A percentile compares a stretch with the other conserved stretches of the same genome.
These are phyloP conservation scores for Pythium folliculosum DNA, from an alignment of 352 stramenopile species.

Conservation along the genomic window DNA sequence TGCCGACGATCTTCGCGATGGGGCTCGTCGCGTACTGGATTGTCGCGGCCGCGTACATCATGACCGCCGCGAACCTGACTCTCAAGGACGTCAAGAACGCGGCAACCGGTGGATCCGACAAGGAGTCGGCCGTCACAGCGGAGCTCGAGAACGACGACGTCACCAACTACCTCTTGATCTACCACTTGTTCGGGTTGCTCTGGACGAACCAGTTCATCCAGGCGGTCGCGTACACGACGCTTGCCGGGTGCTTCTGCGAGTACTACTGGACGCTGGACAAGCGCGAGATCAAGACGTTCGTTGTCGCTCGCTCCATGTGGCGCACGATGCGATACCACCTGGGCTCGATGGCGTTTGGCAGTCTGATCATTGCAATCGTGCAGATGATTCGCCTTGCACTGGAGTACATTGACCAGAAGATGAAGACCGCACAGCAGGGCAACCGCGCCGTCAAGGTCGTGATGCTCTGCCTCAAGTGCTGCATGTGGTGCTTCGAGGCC, in stretches of 20 bases:
- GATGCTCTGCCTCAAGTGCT: constrained; percentile 89
- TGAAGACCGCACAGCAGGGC: constrained; percentile 57
- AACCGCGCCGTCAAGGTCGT: constrained; percentile 72
- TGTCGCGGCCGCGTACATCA: constrained; percentile 76
- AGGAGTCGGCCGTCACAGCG: constrained; percentile 32
- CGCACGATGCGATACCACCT: constrained; percentile 77
- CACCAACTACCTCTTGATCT: constrained; percentile 80
- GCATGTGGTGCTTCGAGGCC: constrained; percentile 88
- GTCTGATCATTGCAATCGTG: constrained; percentile 85
- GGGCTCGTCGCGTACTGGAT: constrained; percentile 77
- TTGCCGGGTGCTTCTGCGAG: constrained; percentile 78
- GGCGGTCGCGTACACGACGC: constrained; percentile 67
- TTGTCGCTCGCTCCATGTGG: constrained; percentile 61
- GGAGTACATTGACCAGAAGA: constrained; percentile 84
- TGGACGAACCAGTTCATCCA: constrained; percentile 90
- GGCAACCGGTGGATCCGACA: constrained; percentile 27
- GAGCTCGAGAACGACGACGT: constrained; percentile 60
- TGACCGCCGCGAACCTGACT: constrained; percentile 59
- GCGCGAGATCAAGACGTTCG: constrained; percentile 44
- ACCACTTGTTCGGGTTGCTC: constrained; percentile 81
- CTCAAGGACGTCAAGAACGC: constrained; percentile 46
- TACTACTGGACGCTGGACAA: constrained; percentile 91
- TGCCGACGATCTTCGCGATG: constrained; percentile 69
- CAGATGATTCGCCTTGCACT: constrained; percentile 73
- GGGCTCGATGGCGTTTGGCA: constrained; percentile 87